Percentiles rank a stretch among this genome's conserved stretches.
phyloP scores from a whole-genome alignment of 2,329 filamentous ascomycete genomes.

The Samsoniella hepiali region DNA sequence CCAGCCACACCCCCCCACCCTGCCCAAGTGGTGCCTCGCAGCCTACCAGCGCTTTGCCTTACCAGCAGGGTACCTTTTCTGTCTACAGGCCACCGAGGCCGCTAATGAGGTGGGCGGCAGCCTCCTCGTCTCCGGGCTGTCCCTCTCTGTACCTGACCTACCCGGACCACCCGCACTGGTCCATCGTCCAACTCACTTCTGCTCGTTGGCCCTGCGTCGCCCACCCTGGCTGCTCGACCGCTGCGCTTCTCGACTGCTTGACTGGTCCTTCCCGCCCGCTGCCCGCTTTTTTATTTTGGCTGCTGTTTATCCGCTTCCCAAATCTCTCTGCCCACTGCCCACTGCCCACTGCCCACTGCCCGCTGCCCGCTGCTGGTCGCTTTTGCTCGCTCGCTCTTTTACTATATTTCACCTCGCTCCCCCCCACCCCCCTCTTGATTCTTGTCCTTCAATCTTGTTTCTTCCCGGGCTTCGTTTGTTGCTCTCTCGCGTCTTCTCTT shows the following conservation, averaged over 20 bases:
- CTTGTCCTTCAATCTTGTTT: constrained; percentile 21
- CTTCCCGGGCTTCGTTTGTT: constrained; percentile 19
- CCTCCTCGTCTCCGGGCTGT: background rate
- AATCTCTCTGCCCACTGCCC: background rate
- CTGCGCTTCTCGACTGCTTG: too few species aligned
- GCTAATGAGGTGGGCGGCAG: too few species aligned
- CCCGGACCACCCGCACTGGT: background rate
- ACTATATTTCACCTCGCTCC: constrained; percentile 26
- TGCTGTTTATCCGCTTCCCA: background rate
- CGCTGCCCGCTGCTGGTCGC: background rate
- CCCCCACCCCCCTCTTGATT: constrained; percentile 23
- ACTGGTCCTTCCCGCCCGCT: background rate
- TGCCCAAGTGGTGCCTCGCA: too few species aligned
- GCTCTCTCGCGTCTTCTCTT: constrained; percentile 18
- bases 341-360: background rate
- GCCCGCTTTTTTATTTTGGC: background rate
- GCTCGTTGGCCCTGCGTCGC: too few species aligned
- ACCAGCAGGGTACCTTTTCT: too few species aligned
- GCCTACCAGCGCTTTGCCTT: too few species aligned
- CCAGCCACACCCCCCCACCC: too few species aligned
- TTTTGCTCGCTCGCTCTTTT: constrained; percentile 18
- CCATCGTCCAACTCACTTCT: background rate
- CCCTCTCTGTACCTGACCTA: background rate
- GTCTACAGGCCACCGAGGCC: too few species aligned
- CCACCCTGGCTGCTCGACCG: too few species aligned